Evolutionary conservation across 1,139 yeast species (phyloP).

Genomic region (Candida sanyaensis): DNA sequence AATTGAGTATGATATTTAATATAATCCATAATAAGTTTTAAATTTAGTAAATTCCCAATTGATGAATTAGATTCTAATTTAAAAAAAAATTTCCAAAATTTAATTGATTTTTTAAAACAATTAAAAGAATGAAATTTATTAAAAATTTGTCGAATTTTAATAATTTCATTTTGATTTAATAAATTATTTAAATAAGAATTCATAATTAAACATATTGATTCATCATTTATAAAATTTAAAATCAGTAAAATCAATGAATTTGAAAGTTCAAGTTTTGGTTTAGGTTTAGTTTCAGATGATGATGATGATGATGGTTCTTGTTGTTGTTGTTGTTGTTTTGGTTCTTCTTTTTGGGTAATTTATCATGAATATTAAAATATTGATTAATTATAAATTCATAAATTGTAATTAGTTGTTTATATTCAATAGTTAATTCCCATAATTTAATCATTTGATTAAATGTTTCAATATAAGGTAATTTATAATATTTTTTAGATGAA

Average conservation of each 20-base stretch:
- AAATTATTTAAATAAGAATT: slow-evolving; percentile 20
- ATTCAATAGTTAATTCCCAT: slow-evolving; percentile 18
- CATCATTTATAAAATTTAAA: slow-evolving; percentile 27
- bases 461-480: slow-evolving; percentile 17
- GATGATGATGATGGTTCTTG: not conserved
- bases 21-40: slow-evolving; percentile 43
- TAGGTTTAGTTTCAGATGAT: not conserved
- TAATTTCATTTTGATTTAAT: slow-evolving; percentile 8
- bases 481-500: slow-evolving; percentile 17
- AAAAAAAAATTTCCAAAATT: slow-evolving; percentile 60
- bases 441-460: slow-evolving; percentile 20
- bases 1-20: slow-evolving; percentile 46
- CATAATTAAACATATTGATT: slow-evolving; percentile 30
- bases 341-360: slow-evolving; percentile 7
- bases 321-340: slow-evolving; percentile 2
- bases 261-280: slow-evolving; percentile 6
- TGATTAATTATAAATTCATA: slow-evolving; percentile 21
- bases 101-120: slow-evolving; percentile 37
- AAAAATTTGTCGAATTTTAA: slow-evolving; percentile 26
- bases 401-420: slow-evolving; percentile 8
- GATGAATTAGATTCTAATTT: slow-evolving; percentile 46
- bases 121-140: slow-evolving; percentile 39
- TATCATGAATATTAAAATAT: slow-evolving; percentile 20
- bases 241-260: slow-evolving; percentile 14
- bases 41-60: slow-evolving; percentile 39